phyloP scores from a whole-genome alignment of 495 filamentous ascomycete genomes.

The Lasiosphaeria hispida region DNA sequence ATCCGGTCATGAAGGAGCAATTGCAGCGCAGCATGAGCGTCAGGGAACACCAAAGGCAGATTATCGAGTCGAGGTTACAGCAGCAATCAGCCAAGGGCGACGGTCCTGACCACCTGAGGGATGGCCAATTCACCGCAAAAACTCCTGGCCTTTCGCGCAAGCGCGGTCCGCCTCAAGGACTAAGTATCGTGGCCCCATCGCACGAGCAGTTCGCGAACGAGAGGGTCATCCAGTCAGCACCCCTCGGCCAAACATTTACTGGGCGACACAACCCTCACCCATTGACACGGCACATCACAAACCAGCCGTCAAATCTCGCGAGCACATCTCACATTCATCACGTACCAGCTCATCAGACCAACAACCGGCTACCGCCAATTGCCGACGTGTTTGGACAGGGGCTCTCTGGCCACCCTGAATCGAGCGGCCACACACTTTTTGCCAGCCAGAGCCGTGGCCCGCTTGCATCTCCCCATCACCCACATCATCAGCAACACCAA shows the following conservation, averaged over 20 bases:
- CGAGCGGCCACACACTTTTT: constrained; percentile 64
- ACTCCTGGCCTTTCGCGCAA: constrained; percentile 61
- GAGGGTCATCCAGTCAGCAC: constrained; percentile 94
- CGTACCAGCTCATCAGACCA: constrained; percentile 81
- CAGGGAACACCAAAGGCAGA: constrained; percentile 87
- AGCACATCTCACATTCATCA: constrained; percentile 91
- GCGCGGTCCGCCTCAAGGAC: constrained; percentile 81
- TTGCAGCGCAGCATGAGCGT: constrained; percentile 91
- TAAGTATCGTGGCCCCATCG: constrained; percentile 96
- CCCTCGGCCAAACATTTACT: constrained; percentile 93
- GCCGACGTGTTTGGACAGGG: constrained; percentile 89
- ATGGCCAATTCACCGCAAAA: constrained; percentile 57
- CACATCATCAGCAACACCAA: constrained; percentile 36
- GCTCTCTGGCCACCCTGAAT: constrained; percentile 64
- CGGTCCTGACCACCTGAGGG: constrained; percentile 53
- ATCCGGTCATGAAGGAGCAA: constrained; percentile 95
- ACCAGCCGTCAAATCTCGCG: constrained; percentile 81
- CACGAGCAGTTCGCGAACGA: constrained; percentile 94
- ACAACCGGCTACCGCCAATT: constrained; percentile 90
- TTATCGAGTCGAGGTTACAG: constrained; percentile 90
- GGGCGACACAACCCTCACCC: constrained; percentile 81
- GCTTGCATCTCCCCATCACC: constrained; percentile 73
- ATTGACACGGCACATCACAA: constrained; percentile 75
- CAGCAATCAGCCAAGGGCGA: constrained; percentile 78
- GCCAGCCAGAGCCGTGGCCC: constrained; percentile 40